Conservation (phyloP, 352 stramenopile species). For the Nothophytophthora sp. region DNA sequence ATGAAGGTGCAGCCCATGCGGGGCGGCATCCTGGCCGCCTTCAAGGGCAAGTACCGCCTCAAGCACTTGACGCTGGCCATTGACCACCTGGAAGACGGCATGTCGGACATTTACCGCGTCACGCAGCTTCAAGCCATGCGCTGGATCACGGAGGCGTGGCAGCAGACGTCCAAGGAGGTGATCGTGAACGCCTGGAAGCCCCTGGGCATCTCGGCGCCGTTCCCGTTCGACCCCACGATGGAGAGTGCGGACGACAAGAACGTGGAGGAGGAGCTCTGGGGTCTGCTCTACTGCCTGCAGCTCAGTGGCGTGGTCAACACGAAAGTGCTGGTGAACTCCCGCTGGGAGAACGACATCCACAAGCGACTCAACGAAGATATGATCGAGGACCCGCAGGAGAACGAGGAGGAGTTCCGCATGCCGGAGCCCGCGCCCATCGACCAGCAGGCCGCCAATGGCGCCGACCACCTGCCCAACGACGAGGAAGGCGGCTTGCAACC, state of each 20-base stretch:
- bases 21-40: slow-evolving; percentile 75
- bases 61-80: slow-evolving; percentile 86
- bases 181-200: slow-evolving; percentile 83
- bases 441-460: slow-evolving; percentile 8
- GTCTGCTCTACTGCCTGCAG: slow-evolving; percentile 83
- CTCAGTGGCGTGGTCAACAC: slow-evolving; percentile 86
- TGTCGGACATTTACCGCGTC: slow-evolving; percentile 78
- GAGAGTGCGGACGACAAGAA: slow-evolving; percentile 78
- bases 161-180: slow-evolving; percentile 75
- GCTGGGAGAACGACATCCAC: slow-evolving; percentile 89
- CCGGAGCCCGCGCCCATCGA: slow-evolving; percentile 50
- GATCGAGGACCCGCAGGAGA: slow-evolving; percentile 82
- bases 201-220: slow-evolving; percentile 59
- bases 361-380: slow-evolving; percentile 90
- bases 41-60: slow-evolving; percentile 88
- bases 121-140: slow-evolving; percentile 88
- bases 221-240: slow-evolving; percentile 62
- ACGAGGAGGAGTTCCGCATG: slow-evolving; percentile 82
- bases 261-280: slow-evolving; percentile 86
- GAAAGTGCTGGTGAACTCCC: slow-evolving; percentile 87
- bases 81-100: slow-evolving; percentile 78
- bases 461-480: slow-evolving; percentile 29
- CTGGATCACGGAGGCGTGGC: slow-evolving; percentile 86
- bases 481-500: slow-evolving; percentile 43
- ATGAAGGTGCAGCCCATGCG: slow-evolving; percentile 90